Base-by-base conservation (phyloP, 202 grass and related monocot genomes). In the Cymbopogon flexuosus region DNA sequence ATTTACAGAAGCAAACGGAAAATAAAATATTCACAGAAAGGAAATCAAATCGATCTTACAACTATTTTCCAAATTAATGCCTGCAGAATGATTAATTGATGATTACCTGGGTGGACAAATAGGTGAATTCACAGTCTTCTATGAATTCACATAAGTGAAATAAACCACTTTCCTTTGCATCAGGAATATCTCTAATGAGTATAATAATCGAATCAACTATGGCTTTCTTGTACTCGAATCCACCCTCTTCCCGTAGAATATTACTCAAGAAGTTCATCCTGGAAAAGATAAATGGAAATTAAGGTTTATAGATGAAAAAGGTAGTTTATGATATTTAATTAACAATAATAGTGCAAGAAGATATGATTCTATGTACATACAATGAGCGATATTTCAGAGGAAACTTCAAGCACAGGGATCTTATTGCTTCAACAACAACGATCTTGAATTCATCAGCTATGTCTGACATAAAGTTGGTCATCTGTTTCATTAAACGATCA, bases 211-310 rank as follows among this genome's bases (percentile, higher is more conserved):
- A 96, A 87, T 99, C 96, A 71, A 99, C 90, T 79, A 99, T 99
- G 74, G 96, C 90, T 82, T 99, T 99, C 83, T 99, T 99, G 72
- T 99, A 99, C 67, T 99, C 92, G 19, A 99, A 99, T 27, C 96
- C 96, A 30, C 96, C 96, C 79, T 99, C 96, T 84, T 99, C 96
- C 49, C 96, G 88, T 57, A 99, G 83, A 83, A 99, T 99, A 79
- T 93, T 99, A 84, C 96, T 99, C 84, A 99, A 91, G 75, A 99
- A 99, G 49, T 99, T 99, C 96, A 99, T 96, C 85, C 96, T 99
- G 75, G 21, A 77, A 41, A 82, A 79, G 18, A 77, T 27, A 87
- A 40, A 71, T 54, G n/a, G 27, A 81, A 43, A 77, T 59, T 60
- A 77, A 78, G 70, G 18, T 43, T 75, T 41, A 16, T 35, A 16